A percentile compares a stretch with the other conserved stretches of the same genome.
Evolutionary conservation across 1,139 yeast species (phyloP).

Genomic region (Candida sp.): DNA sequence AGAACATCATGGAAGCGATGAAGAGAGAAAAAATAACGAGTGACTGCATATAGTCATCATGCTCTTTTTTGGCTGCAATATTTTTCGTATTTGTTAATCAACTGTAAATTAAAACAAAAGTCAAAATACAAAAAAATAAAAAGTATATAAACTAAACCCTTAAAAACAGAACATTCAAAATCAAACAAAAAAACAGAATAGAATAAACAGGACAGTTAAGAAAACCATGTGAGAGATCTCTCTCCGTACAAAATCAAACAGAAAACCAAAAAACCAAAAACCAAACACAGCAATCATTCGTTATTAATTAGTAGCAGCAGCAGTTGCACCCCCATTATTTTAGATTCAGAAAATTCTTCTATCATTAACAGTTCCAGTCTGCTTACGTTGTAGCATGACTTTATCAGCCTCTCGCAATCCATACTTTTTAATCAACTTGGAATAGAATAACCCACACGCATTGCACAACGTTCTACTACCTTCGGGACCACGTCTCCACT

Average conservation of each 20-base stretch:
- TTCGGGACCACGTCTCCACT: slow-evolving; percentile 51
- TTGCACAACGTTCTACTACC: slow-evolving; percentile 49
- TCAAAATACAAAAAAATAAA: not conserved
- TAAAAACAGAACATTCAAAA: not conserved
- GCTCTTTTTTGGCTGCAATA: slow-evolving; percentile 5
- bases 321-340: no score
- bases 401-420: slow-evolving; percentile 28
- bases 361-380: slow-evolving; percentile 22
- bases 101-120: not conserved
- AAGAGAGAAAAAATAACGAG: not conserved
- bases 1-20: no score
- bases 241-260: not conserved
- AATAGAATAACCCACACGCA: slow-evolving; percentile 49
- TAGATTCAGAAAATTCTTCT: slow-evolving; percentile 18
- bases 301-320: not conserved
- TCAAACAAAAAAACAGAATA: not conserved
- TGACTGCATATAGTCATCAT: not conserved
- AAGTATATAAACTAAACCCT: not conserved
- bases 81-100: not conserved
- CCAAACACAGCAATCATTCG: not conserved
- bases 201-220: no score
- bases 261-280: not conserved
- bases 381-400: slow-evolving; percentile 29
- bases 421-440: slow-evolving; percentile 32
- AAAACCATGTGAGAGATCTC: no score